Percentiles rank a stretch among this genome's conserved stretches.
phyloP scores from a whole-genome alignment of 257 asterid genomes.

The Nicotiana knightiana region DNA sequence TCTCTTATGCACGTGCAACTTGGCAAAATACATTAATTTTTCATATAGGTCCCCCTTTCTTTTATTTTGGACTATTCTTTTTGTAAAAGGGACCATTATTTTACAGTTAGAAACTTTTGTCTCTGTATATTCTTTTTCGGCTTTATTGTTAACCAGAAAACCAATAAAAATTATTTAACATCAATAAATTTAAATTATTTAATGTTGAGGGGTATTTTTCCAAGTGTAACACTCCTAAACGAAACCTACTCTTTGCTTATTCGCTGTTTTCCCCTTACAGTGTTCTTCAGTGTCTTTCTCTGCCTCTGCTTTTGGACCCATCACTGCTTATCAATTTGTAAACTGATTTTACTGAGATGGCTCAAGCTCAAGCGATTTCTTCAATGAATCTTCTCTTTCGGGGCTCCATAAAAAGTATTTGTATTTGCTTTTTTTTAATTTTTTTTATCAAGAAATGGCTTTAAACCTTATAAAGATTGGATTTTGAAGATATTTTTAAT shows the following conservation, averaged over 20 bases:
- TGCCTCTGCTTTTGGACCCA: neutral
- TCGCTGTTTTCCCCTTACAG: neutral
- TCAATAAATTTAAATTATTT: neutral
- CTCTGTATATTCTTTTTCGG: neutral
- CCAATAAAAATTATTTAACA: too few species aligned
- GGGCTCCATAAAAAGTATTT: conserved; percentile 40
- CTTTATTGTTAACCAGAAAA: neutral
- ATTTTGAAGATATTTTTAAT: neutral
- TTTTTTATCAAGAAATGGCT: neutral
- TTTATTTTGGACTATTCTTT: neutral
- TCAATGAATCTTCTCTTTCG: conserved; percentile 31
- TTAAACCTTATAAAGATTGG: neutral
- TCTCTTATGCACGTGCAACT: too few species aligned
- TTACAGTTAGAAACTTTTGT: neutral
- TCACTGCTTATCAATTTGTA: neutral
- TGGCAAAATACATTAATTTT: too few species aligned
- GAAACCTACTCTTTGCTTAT: neutral
- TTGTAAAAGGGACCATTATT: neutral
- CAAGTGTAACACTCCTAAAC: neutral
- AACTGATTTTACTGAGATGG: conserved; percentile 24
- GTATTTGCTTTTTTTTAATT: neutral
- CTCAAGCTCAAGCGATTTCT: conserved; percentile 48
- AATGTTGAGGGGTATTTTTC: neutral
- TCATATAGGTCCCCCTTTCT: neutral
- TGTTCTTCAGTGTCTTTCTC: neutral